phyloP scores from a whole-genome alignment of 768 basidiomycete species.

The Suillus paluster region DNA sequence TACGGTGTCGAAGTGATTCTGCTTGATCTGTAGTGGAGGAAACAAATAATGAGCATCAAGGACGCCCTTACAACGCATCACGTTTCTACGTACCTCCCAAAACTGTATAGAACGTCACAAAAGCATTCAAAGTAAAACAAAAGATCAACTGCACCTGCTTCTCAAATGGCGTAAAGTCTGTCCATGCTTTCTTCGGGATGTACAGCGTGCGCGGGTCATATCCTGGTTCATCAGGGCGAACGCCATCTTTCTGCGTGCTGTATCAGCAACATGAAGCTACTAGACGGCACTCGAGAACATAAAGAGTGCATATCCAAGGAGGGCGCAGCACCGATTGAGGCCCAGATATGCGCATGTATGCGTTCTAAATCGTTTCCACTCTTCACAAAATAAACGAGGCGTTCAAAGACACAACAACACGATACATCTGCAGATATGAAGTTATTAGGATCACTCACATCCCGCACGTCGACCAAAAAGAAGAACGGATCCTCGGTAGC shows the following conservation, averaged over 20 bases:
- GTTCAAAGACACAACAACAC: neutral
- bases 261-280: neutral
- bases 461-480: constrained; percentile 73
- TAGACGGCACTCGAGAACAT: neutral
- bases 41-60: constrained; percentile 24
- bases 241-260: constrained; percentile 72
- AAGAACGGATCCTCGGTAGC: constrained; percentile 74
- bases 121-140: neutral
- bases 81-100: constrained; percentile 60
- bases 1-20: constrained; percentile 95
- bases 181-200: constrained; percentile 80
- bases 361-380: neutral
- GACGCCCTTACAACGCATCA: neutral
- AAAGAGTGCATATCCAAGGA: too few relatives aligned
- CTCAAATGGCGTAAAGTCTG: constrained; percentile 92
- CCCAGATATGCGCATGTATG: neutral
- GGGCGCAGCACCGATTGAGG: neutral
- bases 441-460: constrained; percentile 49
- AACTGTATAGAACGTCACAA: constrained; percentile 48
- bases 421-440: neutral
- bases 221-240: constrained; percentile 75
- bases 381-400: neutral
- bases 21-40: constrained; percentile 74
- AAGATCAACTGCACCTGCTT: constrained; percentile 60
- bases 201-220: constrained; percentile 91